Evolutionary conservation across 352 stramenopile genomes (phyloP), one percentile per base, ranked within the genome.

Genomic region (Phytopythium mirpurense): DNA sequence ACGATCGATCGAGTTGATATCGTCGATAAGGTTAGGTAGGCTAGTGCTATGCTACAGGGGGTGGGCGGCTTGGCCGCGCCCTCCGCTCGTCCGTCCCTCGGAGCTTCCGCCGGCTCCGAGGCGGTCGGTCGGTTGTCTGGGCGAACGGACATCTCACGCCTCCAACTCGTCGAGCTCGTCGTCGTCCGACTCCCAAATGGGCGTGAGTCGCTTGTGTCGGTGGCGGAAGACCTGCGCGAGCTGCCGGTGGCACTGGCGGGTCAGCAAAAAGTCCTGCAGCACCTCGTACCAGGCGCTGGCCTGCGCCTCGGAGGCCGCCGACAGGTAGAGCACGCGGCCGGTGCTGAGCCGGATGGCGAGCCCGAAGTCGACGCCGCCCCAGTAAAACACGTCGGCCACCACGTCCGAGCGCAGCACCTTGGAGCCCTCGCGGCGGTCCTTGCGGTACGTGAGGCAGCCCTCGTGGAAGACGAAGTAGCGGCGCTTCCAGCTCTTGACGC

Each of bases 401-500:
- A 72, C 55, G 49, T 88, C 75, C 23, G 57, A 72, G 29, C 67
- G 59, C 10, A 85, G 60, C 14, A 83, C 61, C 44, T 70, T 82
- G 46, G 75, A 63, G 41, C 53, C 64, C 34, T 83, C 71, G 51
- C 69, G 70, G 38, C 65, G 66, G 54, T 88, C 66, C 64, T 85
- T 86, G 51, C 75, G 73, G 62, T 86, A 88, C 26, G 63, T 72
- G 23, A 88, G 43, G 47, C 57, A 74, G 37, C 78, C 78, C 40
- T 87, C 65, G 40, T 80, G 76, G 61, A 91, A 86, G 26, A 88
- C 74, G 54, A 91, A 91, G 63, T 86, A 91, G 43, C 81, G 78
- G 32, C 72, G 78, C 37, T 86, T 82, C 80, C 80, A 91, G 43
- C 68, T 91, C 65, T 88, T 88, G 56, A 91, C 59, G 57, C 70